Conservation (phyloP, 2,329 filamentous ascomycete genomes). For the Aspergillus aculeatinus region DNA sequence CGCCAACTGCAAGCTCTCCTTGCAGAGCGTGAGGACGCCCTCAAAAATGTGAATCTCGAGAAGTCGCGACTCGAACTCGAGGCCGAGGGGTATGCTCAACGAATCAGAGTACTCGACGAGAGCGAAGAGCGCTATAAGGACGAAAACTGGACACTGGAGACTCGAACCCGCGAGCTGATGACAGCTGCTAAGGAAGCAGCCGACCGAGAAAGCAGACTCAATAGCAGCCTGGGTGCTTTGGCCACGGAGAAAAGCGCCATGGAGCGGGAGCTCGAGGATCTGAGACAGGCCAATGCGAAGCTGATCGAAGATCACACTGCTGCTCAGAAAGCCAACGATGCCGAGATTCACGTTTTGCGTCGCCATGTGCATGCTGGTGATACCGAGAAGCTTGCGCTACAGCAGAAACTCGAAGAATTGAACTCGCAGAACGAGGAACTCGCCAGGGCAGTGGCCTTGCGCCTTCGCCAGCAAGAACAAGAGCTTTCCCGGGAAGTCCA, state of each 20-base stretch:
- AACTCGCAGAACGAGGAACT: conserved; percentile 88
- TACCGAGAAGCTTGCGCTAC: conserved; percentile 72
- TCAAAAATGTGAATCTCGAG: conserved; percentile 72
- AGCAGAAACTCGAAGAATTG: conserved; percentile 84
- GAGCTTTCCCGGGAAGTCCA: conserved; percentile 60
- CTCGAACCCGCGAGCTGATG: conserved; percentile 80
- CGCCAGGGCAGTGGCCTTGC: conserved; percentile 75
- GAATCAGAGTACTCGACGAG: conserved; percentile 80
- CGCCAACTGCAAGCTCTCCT: conserved; percentile 83
- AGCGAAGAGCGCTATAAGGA: conserved; percentile 96
- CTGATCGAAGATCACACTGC: conserved; percentile 77
- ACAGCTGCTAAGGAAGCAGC: conserved; percentile 70
- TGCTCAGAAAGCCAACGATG: conserved; percentile 78
- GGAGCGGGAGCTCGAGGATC: conserved; percentile 87
- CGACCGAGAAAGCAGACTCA: conserved; percentile 80
- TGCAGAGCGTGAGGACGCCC: conserved; percentile 80
- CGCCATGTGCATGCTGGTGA: conserved; percentile 77
- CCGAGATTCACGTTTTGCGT: conserved; percentile 80
- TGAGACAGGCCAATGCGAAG: conserved; percentile 76
- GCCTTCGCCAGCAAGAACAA: conserved; percentile 66
- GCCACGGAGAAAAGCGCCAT: conserved; percentile 72
- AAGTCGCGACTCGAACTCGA: conserved; percentile 80
- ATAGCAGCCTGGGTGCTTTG: conserved; percentile 66
- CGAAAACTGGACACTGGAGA: conserved; percentile 97
- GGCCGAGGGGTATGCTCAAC: conserved; percentile 73